Percentiles rank a stretch among this genome's conserved stretches.
Evolutionary conservation across 345 rosid species (phyloP).

Genomic region (Hibiscus mutabilis): DNA sequence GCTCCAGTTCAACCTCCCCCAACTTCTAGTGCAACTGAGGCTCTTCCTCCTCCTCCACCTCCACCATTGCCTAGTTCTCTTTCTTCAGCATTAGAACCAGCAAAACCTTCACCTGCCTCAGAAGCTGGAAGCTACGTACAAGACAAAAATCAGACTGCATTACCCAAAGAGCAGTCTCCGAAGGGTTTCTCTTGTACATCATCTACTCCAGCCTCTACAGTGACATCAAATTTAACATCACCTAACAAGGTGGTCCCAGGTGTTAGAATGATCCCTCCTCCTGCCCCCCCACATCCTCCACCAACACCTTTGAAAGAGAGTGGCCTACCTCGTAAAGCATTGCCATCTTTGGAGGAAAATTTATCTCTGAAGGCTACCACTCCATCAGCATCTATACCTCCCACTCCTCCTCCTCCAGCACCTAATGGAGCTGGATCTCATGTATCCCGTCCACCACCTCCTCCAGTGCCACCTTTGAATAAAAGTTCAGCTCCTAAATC

Average conservation of each 20-base stretch:
- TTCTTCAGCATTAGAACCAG: constrained; percentile 12
- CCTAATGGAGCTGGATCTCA: constrained; percentile 23
- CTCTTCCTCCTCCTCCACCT: constrained; percentile 16
- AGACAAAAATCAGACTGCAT: constrained; percentile 8
- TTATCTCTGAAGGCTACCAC: neutral
- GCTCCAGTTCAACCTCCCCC: constrained; percentile 21
- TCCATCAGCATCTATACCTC: constrained; percentile 18
- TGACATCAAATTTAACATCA: neutral
- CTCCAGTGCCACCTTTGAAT: constrained; percentile 23
- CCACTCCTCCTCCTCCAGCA: constrained; percentile 21
- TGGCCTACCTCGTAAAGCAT: neutral
- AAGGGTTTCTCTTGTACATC: constrained; percentile 1
- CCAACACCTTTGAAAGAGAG: constrained; percentile 3
- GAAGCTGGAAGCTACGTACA: constrained; percentile 12
- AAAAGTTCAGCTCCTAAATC: constrained; percentile 18
- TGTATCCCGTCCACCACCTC: constrained; percentile 18
- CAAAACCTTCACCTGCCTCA: constrained; percentile 8
- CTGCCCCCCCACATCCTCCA: constrained; percentile 17
- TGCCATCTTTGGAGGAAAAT: neutral
- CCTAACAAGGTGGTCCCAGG: neutral
- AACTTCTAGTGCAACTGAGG: constrained; percentile 10
- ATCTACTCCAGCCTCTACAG: constrained; percentile 7
- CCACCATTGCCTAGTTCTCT: constrained; percentile 18
- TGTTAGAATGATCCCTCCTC: constrained; percentile 3
- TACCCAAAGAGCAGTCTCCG: neutral